Evolutionary conservation across 1,284 basidiomycete species (phyloP).

Genomic region (Ganoderma boninense): DNA sequence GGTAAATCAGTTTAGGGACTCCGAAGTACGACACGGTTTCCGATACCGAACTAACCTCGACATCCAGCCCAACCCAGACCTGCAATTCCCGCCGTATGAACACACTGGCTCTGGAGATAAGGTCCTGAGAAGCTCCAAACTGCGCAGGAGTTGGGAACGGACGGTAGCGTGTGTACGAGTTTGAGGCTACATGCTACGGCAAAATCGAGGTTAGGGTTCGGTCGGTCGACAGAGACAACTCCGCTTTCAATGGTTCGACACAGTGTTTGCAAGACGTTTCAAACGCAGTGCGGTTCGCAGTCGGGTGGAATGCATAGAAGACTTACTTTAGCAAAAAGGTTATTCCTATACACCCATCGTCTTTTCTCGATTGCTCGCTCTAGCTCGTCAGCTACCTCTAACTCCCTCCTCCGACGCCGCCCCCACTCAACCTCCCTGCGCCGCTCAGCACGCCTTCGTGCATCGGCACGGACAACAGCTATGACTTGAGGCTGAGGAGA

Average conservation of each 20-base stretch:
- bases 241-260: conserved; percentile 2
- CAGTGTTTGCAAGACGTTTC: background rate
- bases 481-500: conserved; percentile 53
- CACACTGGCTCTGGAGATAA: conserved; percentile 75
- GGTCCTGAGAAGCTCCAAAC: conserved; percentile 76
- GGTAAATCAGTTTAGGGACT: conserved; percentile 15
- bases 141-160: conserved; percentile 84
- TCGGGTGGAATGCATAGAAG: background rate
- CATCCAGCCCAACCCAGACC: conserved; percentile 84
- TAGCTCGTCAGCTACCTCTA: conserved; percentile 64
- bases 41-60: conserved; percentile 65
- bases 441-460: conserved; percentile 42
- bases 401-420: conserved; percentile 48
- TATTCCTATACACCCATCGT: conserved; percentile 75
- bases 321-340: conserved; percentile 83
- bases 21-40: background rate
- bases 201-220: conserved; percentile 22
- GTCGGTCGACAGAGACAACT: conserved; percentile 1
- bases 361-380: conserved; percentile 68
- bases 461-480: conserved; percentile 39
- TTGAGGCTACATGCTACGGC: conserved; percentile 84
- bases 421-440: conserved; percentile 65
- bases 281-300: background rate
- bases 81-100: conserved; percentile 87
- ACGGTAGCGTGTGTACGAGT: conserved; percentile 81